Percentiles rank a stretch among this genome's conserved stretches.
These are phyloP conservation scores for Urochloa ruziziensis DNA, from an alignment of 176 grass and related monocot species.

Conservation along the genomic window DNA sequence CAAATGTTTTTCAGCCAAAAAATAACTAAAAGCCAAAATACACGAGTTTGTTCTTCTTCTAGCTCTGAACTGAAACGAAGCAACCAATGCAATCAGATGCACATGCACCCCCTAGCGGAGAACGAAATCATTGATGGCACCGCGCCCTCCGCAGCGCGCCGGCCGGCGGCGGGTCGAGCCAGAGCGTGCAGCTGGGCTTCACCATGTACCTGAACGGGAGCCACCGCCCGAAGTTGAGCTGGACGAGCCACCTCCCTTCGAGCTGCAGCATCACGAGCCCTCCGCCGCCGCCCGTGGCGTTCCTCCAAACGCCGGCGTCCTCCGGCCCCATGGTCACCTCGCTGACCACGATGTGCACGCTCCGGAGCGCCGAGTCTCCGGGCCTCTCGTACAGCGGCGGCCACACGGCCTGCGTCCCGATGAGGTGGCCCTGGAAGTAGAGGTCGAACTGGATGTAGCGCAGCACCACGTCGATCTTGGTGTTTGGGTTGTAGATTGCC, in stretches of 20 bases:
- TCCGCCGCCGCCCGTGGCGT: constrained; percentile 21
- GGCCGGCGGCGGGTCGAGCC: constrained; percentile 54
- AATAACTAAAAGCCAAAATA: background rate
- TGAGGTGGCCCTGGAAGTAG: constrained; percentile 49
- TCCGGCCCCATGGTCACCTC: constrained; percentile 25
- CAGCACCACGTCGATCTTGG: constrained; percentile 48
- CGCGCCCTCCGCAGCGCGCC: constrained; percentile 40
- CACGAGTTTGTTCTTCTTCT: background rate
- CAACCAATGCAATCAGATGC: background rate
- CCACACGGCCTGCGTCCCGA: constrained; percentile 54
- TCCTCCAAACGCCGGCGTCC: constrained; percentile 38
- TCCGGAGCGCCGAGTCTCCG: constrained; percentile 30
- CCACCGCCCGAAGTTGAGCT: constrained; percentile 68
- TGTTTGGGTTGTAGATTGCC: constrained; percentile 71
- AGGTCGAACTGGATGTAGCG: constrained; percentile 83
- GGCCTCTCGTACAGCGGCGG: constrained; percentile 46
- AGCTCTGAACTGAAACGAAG: background rate
- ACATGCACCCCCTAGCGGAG: too few species aligned
- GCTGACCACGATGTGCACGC: constrained; percentile 50
- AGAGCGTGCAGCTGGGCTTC: constrained; percentile 37
- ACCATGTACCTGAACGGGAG: constrained; percentile 61
- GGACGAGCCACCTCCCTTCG: constrained; percentile 39
- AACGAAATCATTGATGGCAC: constrained; percentile 30
- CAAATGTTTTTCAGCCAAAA: background rate
- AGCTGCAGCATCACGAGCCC: constrained; percentile 44